Base-by-base conservation (phyloP, 2,329 filamentous ascomycete species). In the Plenodomus lindquistii region DNA sequence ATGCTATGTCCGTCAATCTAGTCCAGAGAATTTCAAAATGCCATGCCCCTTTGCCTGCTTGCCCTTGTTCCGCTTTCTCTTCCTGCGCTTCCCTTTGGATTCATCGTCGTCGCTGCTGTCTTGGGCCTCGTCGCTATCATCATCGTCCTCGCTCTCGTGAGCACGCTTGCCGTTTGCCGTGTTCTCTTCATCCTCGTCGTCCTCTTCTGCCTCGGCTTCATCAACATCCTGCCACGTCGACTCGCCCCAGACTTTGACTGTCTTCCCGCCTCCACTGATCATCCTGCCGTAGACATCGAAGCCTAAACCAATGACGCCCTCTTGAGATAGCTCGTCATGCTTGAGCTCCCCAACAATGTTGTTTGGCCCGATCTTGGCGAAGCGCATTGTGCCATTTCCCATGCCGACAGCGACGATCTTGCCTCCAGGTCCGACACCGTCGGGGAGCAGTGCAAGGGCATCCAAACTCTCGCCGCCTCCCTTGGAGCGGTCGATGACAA, bases 241-340 rank as follows among this genome's bases (percentile, higher is more conserved):
- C 67, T 94, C 85, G 52, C 85, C 85, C 94, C 94, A 99, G 2
- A 97, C 86, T 73, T 97, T 97, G 55, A 99, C 83, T 0, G 85
- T 85, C 60, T 82, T 83, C 0, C 94, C 94, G 44, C 94, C 94
- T 10, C 91, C 92, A 63, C 86, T 95, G 59, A 99, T 91, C 79
- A 99, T 84, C 38, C 94, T 82, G 38, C 91, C 89, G 42, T 86
- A 84, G 42, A 88, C 86, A 73, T 97, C 94, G 56, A 97, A 96
- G 1, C 81, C 88, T 0, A 99, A 73, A 0, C 83, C 88, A 1
- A 91, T 82, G 3, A 97, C 91, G 2, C 88, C 88, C 67, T 97
- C 93, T 16, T 65, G 57, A 2, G 63, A 56, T 15, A 94, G 75
- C 50, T 96, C 91, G 64, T 97, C 90, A 69, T 97, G 93, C 60